Percentiles rank a stretch among this genome's conserved stretches.
These are phyloP conservation scores for Panicum hallii DNA, from an alignment of 202 grass and related monocot genomes.

Conservation along the genomic window DNA sequence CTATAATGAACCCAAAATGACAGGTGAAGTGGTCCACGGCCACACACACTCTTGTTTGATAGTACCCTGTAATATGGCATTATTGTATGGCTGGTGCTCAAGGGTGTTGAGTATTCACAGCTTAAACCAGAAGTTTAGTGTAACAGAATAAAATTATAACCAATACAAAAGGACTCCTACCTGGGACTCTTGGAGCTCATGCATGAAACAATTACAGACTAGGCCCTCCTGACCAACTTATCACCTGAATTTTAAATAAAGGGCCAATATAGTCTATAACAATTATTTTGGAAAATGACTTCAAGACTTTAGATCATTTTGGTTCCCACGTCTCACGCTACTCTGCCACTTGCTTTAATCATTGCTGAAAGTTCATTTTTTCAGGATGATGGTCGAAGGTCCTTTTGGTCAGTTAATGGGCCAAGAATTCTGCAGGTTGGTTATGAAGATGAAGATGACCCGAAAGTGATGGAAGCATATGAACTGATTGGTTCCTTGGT, in stretches of 20 bases:
- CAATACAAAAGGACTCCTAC: neutral
- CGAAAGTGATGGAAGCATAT: conserved; percentile 95
- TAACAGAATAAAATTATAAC: neutral
- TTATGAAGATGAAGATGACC: conserved; percentile 92
- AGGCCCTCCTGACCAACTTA: neutral
- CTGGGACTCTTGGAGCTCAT: neutral
- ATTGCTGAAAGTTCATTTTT: conserved; percentile 35
- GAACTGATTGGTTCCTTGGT: conserved; percentile 97
- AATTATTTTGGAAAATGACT: neutral
- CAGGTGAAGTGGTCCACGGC: neutral
- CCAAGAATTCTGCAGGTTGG: conserved; percentile 86
- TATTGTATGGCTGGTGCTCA: neutral
- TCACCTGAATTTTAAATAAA: neutral
- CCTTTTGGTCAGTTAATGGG: conserved; percentile 91
- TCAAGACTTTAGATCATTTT: neutral
- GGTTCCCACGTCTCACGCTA: neutral
- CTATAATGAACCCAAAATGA: neutral
- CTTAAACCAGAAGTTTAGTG: neutral
- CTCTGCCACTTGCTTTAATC: neutral
- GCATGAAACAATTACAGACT: neutral
- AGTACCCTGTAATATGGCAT: neutral
- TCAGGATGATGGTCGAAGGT: conserved; percentile 81
- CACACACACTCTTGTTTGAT: neutral
- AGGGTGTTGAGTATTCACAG: neutral
- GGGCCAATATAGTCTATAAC: neutral